A percentile compares a stretch with the other conserved stretches of the same genome.
Conservation (phyloP, 2,329 filamentous ascomycete genomes). For the Xylariomycetidae sp. region DNA sequence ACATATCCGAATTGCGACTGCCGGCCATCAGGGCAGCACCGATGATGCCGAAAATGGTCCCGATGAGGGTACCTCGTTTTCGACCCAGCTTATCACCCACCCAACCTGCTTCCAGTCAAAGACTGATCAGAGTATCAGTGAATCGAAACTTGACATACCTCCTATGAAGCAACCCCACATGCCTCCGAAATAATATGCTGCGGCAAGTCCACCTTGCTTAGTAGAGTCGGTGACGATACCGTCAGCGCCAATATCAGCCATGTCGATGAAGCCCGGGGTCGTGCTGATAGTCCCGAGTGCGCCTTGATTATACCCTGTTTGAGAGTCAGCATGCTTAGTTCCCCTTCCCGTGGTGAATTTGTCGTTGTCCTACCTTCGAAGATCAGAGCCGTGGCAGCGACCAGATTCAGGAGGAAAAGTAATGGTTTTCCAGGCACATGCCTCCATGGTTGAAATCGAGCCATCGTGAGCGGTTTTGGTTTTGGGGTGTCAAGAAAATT, state of each 20-base stretch:
- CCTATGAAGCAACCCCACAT: conserved; percentile 47
- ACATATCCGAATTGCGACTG: conserved; percentile 40
- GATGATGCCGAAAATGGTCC: conserved; percentile 41
- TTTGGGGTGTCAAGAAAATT: too few species aligned
- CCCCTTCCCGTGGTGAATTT: too few species aligned
- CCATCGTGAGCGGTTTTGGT: too few species aligned
- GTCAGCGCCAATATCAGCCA: conserved; percentile 42
- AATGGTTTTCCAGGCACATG: conserved; percentile 11
- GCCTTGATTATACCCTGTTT: conserved; percentile 45
- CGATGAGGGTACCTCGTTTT: conserved; percentile 39
- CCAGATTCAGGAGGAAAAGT: conserved; percentile 22
- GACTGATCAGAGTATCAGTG: too few species aligned
- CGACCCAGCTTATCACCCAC: conserved; percentile 50
- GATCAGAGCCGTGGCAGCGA: conserved; percentile 27
- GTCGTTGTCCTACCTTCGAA: conserved; percentile 35
- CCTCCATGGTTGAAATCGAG: conserved; percentile 7
- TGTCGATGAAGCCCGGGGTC: conserved; percentile 34
- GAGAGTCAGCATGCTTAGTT: too few species aligned
- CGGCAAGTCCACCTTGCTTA: conserved; percentile 47
- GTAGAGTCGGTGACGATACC: conserved; percentile 42
- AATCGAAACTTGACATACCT: conserved; percentile 16
- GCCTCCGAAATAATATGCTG: conserved; percentile 48
- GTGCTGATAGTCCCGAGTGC: conserved; percentile 49
- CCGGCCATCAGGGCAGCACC: conserved; percentile 45
- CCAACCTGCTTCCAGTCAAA: too few species aligned